These are phyloP conservation scores for Cryptococcus amylolentus DNA, from an alignment of 1,284 basidiomycete species.

Conservation along the genomic window DNA sequence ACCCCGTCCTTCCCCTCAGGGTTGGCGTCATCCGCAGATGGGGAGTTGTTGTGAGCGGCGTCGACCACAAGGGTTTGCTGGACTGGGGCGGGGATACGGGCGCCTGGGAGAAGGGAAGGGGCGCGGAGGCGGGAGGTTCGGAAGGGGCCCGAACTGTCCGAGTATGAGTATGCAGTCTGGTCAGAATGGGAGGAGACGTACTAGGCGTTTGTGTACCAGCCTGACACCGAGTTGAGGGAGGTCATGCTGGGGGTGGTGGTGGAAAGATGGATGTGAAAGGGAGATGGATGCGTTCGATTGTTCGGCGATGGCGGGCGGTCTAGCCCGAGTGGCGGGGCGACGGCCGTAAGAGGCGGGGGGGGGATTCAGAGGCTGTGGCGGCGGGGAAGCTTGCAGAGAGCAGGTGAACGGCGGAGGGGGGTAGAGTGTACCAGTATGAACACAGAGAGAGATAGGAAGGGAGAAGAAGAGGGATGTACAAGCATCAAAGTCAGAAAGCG, in stretches of 20 bases:
- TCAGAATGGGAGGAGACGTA: conserved; percentile 8
- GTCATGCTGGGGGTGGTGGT: neutral
- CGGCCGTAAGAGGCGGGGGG: neutral
- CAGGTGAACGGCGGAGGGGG: too few relatives aligned
- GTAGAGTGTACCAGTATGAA: too few relatives aligned
- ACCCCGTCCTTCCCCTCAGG: conserved; percentile 4
- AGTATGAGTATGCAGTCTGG: neutral
- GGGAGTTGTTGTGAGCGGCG: conserved; percentile 19
- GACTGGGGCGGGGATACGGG: conserved; percentile 13
- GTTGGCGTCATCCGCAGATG: neutral
- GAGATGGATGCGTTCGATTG: too few relatives aligned
- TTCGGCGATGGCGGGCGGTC: too few relatives aligned
- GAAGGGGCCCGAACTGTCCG: conserved; percentile 24
- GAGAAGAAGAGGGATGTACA: too few relatives aligned
- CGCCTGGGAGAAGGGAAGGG: conserved; percentile 31
- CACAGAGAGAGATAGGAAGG: too few relatives aligned
- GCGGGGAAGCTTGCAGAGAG: neutral
- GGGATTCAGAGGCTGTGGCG: neutral
- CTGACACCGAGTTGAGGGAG: conserved; percentile 5
- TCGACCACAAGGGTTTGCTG: conserved; percentile 47
- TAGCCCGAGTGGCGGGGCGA: too few relatives aligned
- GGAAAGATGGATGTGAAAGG: neutral
- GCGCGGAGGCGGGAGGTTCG: conserved; percentile 31
- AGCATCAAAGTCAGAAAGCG: too few relatives aligned
- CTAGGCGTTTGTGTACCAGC: conserved; percentile 28